Percentiles rank a stretch among this genome's conserved stretches.
phyloP scores from a whole-genome alignment of 2,329 filamentous ascomycete species.

The Cytospora schulzeri region DNA sequence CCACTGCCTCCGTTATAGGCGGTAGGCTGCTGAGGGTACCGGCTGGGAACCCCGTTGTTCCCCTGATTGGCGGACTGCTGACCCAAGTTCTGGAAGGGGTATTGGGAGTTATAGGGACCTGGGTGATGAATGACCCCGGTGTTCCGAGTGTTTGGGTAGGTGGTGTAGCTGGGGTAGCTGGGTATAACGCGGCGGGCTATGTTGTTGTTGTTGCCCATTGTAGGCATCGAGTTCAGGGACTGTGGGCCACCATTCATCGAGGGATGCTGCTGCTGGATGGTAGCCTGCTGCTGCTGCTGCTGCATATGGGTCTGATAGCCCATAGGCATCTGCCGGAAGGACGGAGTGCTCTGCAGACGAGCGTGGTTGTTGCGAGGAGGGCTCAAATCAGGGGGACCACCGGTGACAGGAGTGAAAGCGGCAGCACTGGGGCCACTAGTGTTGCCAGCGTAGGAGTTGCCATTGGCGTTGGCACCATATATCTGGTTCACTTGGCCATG shows the following conservation, averaged over 20 bases:
- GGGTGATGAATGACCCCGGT: no score
- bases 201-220: slow-evolving; percentile 21
- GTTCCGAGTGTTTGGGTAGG: neutral
- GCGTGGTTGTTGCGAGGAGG: slow-evolving; percentile 18
- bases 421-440: neutral
- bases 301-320: neutral
- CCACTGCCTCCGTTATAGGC: no score
- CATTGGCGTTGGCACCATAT: slow-evolving; percentile 8
- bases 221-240: slow-evolving; percentile 17
- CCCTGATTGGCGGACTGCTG: slow-evolving; percentile 6
- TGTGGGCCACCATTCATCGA: slow-evolving; percentile 19
- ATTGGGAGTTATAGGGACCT: no score
- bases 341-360: slow-evolving; percentile 23
- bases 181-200: slow-evolving; percentile 9
- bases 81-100: neutral
- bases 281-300: slow-evolving; percentile 19
- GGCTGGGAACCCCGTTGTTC: neutral
- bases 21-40: slow-evolving; percentile 4
- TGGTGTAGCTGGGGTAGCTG: neutral
- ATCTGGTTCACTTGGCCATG: slow-evolving; percentile 7
- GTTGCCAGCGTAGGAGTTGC: neutral
- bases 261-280: slow-evolving; percentile 16
- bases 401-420: slow-evolving; percentile 11
- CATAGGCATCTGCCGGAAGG: slow-evolving; percentile 11
- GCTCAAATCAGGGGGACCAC: slow-evolving; percentile 17